A percentile compares a stretch with the other conserved stretches of the same genome.
phyloP scores from a whole-genome alignment of 768 basidiomycete species.

The Leccinum incarnatum region DNA sequence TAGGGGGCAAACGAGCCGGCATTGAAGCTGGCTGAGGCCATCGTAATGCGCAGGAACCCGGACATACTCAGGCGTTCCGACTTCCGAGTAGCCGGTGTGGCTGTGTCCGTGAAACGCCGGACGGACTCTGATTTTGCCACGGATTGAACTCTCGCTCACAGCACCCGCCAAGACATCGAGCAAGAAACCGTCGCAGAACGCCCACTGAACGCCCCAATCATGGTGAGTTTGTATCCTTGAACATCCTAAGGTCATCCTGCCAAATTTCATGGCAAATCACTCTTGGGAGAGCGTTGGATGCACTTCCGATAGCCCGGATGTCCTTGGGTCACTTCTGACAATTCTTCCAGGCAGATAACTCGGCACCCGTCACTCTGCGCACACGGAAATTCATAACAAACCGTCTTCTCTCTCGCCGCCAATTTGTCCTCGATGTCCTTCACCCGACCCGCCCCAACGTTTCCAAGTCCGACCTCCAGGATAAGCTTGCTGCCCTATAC shows the following conservation, averaged over 20 bases:
- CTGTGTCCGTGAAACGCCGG: constrained; percentile 45
- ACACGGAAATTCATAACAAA: constrained; percentile 99
- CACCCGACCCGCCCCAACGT: constrained; percentile 96
- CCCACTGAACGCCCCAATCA: constrained; percentile 26
- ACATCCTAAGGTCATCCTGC: not conserved
- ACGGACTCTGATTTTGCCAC: constrained; percentile 28
- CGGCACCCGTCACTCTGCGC: constrained; percentile 90
- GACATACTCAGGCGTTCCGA: not conserved
- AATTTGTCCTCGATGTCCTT: constrained; percentile 92
- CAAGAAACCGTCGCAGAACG: constrained; percentile 22
- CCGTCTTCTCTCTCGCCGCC: constrained; percentile 92
- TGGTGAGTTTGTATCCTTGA: constrained; percentile 33
- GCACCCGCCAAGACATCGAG: constrained; percentile 28
- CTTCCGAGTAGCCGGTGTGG: constrained; percentile 22
- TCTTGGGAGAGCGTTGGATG: constrained; percentile 27
- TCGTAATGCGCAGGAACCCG: not conserved
- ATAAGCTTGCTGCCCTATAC: constrained; percentile 91
- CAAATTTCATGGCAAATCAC: constrained; percentile 9
- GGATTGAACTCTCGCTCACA: constrained; percentile 8
- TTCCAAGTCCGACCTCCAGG: constrained; percentile 85
- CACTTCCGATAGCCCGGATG: constrained; percentile 21
- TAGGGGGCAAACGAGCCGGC: constrained; percentile 59
- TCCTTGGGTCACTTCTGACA: constrained; percentile 13
- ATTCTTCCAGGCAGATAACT: constrained; percentile 60
- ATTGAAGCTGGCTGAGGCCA: constrained; percentile 4